Conservation (phyloP, 768 basidiomycete genomes). For the Leccinum longicurvipes region DNA sequence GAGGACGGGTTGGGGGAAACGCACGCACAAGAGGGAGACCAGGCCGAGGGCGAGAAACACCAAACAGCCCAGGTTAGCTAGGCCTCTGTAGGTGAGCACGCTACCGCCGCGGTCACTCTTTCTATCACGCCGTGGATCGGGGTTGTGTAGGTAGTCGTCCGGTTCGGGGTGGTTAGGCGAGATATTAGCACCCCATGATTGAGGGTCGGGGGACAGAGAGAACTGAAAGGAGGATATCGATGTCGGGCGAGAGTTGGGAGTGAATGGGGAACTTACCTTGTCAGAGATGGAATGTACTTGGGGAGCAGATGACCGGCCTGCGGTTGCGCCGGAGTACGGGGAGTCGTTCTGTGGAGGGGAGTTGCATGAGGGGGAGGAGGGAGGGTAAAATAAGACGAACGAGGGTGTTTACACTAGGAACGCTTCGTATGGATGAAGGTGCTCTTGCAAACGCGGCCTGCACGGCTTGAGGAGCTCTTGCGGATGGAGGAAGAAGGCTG, state of each 20-base stretch:
- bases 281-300: conserved; percentile 51
- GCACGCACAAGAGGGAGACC: conserved; percentile 56
- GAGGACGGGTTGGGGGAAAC: background rate
- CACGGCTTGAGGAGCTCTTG: conserved; percentile 30
- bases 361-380: background rate
- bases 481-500: conserved; percentile 44
- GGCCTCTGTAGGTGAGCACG: conserved; percentile 65
- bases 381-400: conserved; percentile 30
- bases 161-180: conserved; percentile 54
- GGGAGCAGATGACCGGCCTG: conserved; percentile 26
- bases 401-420: conserved; percentile 39
- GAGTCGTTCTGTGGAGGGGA: conserved; percentile 35
- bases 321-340: conserved; percentile 35
- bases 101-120: conserved; percentile 52
- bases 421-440: conserved; percentile 35
- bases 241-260: background rate
- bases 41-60: conserved; percentile 51
- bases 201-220: conserved; percentile 70
- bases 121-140: conserved; percentile 61
- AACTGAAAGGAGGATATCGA: conserved; percentile 41
- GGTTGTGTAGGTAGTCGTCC: conserved; percentile 73
- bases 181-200: conserved; percentile 67
- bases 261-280: conserved; percentile 39
- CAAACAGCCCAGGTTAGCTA: conserved; percentile 71
- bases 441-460: conserved; percentile 44